A percentile compares a stretch with the other conserved stretches of the same genome.
phyloP scores from a whole-genome alignment of 2,329 filamentous ascomycete species.

The Stagonosporopsis cucurbitacearum region DNA sequence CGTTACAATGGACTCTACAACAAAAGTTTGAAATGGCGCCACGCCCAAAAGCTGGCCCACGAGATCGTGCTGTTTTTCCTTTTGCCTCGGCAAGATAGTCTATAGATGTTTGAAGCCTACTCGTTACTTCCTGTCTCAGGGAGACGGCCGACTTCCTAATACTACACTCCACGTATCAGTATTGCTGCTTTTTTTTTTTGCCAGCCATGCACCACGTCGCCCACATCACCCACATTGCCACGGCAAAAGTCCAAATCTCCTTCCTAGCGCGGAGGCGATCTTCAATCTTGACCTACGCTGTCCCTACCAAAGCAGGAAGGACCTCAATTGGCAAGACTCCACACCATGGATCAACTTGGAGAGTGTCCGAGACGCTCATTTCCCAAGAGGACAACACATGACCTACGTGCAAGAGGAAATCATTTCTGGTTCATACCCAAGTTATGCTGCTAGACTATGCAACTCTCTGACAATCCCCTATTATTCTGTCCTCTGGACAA shows the following conservation, averaged over 20 bases:
- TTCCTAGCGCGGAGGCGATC: conserved; percentile 15
- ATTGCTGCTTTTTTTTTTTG: too few relatives aligned
- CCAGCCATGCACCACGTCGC: not conserved
- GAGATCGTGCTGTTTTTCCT: conserved; percentile 7
- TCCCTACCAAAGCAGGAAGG: conserved; percentile 15
- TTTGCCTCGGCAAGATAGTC: conserved; percentile 11
- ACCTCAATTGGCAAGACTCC: conserved; percentile 3
- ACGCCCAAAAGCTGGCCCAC: conserved; percentile 22
- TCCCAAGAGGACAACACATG: conserved; percentile 2
- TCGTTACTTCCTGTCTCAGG: not conserved
- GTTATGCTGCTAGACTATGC: not conserved
- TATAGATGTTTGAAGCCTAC: conserved; percentile 19
- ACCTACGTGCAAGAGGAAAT: not conserved
- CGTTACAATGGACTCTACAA: conserved; percentile 31
- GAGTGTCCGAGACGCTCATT: conserved; percentile 14
- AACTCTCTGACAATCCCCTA: conserved; percentile 3
- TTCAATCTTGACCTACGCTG: conserved; percentile 14
- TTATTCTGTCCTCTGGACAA: not conserved
- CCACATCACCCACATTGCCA: not conserved
- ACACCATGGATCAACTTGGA: conserved; percentile 2
- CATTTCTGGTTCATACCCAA: not conserved
- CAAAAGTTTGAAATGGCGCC: conserved; percentile 31
- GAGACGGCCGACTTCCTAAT: conserved; percentile 21
- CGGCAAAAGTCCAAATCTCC: conserved; percentile 2
- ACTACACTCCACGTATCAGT: conserved; percentile 23